Percentiles rank a stretch among this genome's conserved stretches.
Conservation (phyloP, 2,329 filamentous ascomycete species). For the Cercospora sp. region DNA sequence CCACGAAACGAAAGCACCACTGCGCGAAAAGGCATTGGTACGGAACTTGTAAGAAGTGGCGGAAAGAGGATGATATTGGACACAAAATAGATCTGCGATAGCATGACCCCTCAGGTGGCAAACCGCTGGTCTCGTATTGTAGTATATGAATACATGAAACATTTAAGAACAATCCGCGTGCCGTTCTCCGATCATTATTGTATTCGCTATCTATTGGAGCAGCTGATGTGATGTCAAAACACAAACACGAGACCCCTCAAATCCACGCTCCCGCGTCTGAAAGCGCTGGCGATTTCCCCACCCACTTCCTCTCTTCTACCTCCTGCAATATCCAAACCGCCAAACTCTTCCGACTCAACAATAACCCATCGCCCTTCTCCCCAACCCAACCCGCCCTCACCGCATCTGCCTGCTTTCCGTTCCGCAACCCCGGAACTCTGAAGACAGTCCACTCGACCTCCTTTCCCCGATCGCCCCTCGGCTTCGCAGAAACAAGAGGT, state of each 20-base stretch:
- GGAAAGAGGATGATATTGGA: constrained; percentile 19
- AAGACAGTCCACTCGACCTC: constrained; percentile 28
- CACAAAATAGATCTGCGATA: constrained; percentile 24
- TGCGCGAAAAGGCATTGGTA: constrained; percentile 33
- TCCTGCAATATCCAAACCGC: constrained; percentile 32
- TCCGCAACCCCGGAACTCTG: constrained; percentile 26
- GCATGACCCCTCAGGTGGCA: not conserved
- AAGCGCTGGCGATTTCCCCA: constrained; percentile 26
- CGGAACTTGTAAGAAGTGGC: constrained; percentile 31
- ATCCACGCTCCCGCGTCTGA: constrained; percentile 27
- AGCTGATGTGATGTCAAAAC: not conserved
- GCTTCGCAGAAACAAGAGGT: not conserved
- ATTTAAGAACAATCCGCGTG: not conserved
- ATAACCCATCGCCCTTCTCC: constrained; percentile 21
- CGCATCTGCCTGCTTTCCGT: constrained; percentile 18
- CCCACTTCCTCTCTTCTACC: constrained; percentile 28
- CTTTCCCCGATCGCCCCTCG: not conserved
- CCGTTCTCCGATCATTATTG: not conserved
- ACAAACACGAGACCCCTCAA: constrained; percentile 10
- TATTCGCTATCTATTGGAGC: not conserved
- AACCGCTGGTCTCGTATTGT: not conserved
- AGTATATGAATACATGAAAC: constrained; percentile 1
- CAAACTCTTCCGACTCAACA: constrained; percentile 28
- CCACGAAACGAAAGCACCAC: constrained; percentile 21
- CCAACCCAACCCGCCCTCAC: constrained; percentile 24